Conservation (phyloP, 345 rosid genomes). For the Syzygium grande region DNA sequence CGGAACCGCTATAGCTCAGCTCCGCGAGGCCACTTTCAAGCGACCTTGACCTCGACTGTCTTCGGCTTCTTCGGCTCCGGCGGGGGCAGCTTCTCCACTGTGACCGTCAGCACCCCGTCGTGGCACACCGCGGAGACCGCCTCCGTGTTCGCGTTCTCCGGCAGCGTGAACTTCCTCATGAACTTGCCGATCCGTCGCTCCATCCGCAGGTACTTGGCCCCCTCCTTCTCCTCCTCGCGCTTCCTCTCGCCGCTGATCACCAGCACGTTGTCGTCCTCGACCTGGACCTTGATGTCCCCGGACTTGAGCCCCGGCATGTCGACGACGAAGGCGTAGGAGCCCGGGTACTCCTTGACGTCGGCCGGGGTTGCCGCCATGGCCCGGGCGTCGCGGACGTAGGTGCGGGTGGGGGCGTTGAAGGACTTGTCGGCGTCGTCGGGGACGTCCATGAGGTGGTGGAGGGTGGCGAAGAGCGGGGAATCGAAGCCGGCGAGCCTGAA, state of each 20-base stretch:
- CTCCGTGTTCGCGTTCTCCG: conserved; percentile 61
- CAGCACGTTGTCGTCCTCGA: conserved; percentile 68
- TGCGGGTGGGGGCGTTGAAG: conserved; percentile 27
- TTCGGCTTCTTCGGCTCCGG: conserved; percentile 74
- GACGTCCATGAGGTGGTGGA: conserved; percentile 52
- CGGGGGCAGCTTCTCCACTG: conserved; percentile 68
- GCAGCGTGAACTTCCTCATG: conserved; percentile 64
- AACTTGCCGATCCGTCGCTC: conserved; percentile 76
- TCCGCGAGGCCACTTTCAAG: neutral
- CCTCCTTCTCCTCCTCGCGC: conserved; percentile 45
- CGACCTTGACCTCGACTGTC: conserved; percentile 68
- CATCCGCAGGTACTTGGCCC: conserved; percentile 62
- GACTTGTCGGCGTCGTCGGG: neutral
- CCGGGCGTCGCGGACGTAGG: conserved; percentile 51
- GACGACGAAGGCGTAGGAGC: conserved; percentile 44
- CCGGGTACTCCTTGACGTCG: conserved; percentile 53
- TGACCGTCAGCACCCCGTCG: conserved; percentile 75
- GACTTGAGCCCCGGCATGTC: conserved; percentile 83
- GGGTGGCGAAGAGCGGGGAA: conserved; percentile 26
- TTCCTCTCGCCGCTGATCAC: conserved; percentile 57
- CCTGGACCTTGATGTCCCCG: conserved; percentile 62
- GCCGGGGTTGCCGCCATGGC: conserved; percentile 92
- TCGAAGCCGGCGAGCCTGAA: conserved; percentile 30
- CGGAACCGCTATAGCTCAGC: rapidly evolving
- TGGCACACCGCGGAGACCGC: conserved; percentile 50